phyloP scores from a whole-genome alignment of 2,329 filamentous ascomycete genomes.

The Aureobasidium pullulans region DNA sequence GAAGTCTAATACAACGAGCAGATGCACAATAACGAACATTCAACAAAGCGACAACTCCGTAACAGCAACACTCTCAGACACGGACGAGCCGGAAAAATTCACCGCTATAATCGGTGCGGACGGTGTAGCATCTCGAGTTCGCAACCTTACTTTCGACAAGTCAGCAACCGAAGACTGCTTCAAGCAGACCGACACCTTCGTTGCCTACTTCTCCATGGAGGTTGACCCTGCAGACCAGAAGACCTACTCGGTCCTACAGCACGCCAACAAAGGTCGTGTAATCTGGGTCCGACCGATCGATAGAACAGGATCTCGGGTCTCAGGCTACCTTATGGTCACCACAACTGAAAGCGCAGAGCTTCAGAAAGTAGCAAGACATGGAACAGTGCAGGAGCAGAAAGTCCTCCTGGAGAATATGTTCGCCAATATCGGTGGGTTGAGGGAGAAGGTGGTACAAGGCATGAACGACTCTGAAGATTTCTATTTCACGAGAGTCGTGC shows the following conservation, averaged over 20 bases:
- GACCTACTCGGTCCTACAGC: slow-evolving; percentile 16
- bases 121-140: slow-evolving; percentile 22
- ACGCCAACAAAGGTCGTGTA: slow-evolving; percentile 17
- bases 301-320: slow-evolving; percentile 10
- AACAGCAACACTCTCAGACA: neutral
- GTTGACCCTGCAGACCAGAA: slow-evolving; percentile 9
- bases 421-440: slow-evolving; percentile 10
- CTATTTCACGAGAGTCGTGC: slow-evolving; percentile 37
- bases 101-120: slow-evolving; percentile 24
- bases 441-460: slow-evolving; percentile 25
- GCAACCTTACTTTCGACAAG: slow-evolving; percentile 20
- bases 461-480: slow-evolving; percentile 37
- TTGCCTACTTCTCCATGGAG: slow-evolving; percentile 24
- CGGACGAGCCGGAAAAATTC: slow-evolving; percentile 15
- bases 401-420: slow-evolving; percentile 14
- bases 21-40: slow-evolving; percentile 15
- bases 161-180: slow-evolving; percentile 14
- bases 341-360: slow-evolving; percentile 7
- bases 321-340: slow-evolving; percentile 16
- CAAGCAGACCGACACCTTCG: slow-evolving; percentile 18
- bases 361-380: neutral
- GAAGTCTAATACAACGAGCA: neutral
- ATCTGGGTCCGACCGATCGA: slow-evolving; percentile 19
- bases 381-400: neutral
- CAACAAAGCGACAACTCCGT: neutral